phyloP scores from a whole-genome alignment of 768 basidiomycete genomes.

The Xerocomellus amylosporus region DNA sequence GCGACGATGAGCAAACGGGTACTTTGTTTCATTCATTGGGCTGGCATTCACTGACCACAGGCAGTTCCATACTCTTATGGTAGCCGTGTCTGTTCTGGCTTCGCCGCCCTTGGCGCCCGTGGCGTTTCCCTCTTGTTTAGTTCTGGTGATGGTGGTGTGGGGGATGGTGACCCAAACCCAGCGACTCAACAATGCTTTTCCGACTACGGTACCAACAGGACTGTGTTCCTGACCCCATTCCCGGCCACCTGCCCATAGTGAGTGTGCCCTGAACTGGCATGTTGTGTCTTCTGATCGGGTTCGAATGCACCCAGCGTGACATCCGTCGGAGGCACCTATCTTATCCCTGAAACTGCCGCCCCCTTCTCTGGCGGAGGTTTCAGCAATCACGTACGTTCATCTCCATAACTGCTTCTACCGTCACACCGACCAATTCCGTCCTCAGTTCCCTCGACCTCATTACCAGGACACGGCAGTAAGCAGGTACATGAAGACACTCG shows the following conservation, averaged over 20 bases:
- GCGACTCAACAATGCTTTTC: slow-evolving; percentile 51
- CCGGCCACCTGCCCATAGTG: slow-evolving; percentile 61
- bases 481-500: slow-evolving; percentile 44
- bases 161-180: slow-evolving; percentile 56
- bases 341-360: slow-evolving; percentile 58
- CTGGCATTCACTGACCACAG: not conserved
- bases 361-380: slow-evolving; percentile 73
- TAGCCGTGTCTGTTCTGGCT: slow-evolving; percentile 51
- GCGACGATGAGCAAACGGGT: slow-evolving; percentile 72
- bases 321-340: slow-evolving; percentile 62
- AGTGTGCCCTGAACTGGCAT: slow-evolving; percentile 1
- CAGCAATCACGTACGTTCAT: slow-evolving; percentile 54
- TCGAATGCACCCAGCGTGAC: slow-evolving; percentile 51
- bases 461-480: slow-evolving; percentile 51
- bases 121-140: slow-evolving; percentile 66
- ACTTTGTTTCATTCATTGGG: not conserved
- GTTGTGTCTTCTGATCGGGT: not conserved
- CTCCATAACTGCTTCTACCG: not conserved
- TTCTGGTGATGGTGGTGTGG: slow-evolving; percentile 69
- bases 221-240: slow-evolving; percentile 56
- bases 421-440: not conserved
- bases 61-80: slow-evolving; percentile 59
- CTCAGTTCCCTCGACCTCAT: slow-evolving; percentile 49
- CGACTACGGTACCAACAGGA: slow-evolving; percentile 49
- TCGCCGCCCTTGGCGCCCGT: slow-evolving; percentile 67